Evolutionary conservation across 2,329 filamentous ascomycete genomes (phyloP).

Genomic region (Graphilbum sp.): DNA sequence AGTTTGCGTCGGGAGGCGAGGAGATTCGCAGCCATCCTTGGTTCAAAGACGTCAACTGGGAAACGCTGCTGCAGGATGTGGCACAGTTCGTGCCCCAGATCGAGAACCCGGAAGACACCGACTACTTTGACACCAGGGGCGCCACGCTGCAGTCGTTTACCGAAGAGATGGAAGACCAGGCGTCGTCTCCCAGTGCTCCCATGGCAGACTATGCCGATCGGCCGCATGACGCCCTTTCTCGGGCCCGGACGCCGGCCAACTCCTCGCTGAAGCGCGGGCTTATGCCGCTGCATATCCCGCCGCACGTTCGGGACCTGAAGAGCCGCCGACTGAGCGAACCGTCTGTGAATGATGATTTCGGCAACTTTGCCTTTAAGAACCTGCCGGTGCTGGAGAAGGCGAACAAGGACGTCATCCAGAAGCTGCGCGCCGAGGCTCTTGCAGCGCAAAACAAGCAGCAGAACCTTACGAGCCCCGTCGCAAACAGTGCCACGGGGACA

Average conservation of each 20-base stretch:
- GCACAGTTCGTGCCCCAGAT: slow-evolving; percentile 87
- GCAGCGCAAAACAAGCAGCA: slow-evolving; percentile 40
- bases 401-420: slow-evolving; percentile 97
- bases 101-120: slow-evolving; percentile 91
- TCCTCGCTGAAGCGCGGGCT: slow-evolving; percentile 78
- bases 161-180: slow-evolving; percentile 85
- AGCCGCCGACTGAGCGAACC: slow-evolving; percentile 83
- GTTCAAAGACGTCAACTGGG: slow-evolving; percentile 82
- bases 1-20: slow-evolving; percentile 66
- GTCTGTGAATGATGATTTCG: slow-evolving; percentile 79
- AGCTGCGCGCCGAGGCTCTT: slow-evolving; percentile 80
- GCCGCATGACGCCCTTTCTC: slow-evolving; percentile 85
- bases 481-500: slow-evolving; percentile 27
- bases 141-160: slow-evolving; percentile 85
- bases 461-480: slow-evolving; percentile 26
- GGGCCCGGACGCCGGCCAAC: slow-evolving; percentile 74
- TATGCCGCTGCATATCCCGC: slow-evolving; percentile 92
- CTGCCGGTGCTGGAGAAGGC: slow-evolving; percentile 91
- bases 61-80: slow-evolving; percentile 80
- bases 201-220: slow-evolving; percentile 64
- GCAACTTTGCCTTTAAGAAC: slow-evolving; percentile 94
- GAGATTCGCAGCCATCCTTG: slow-evolving; percentile 83
- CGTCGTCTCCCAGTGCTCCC: slow-evolving; percentile 55
- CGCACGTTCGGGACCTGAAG: slow-evolving; percentile 84
- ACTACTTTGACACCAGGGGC: slow-evolving; percentile 89